phyloP scores from a whole-genome alignment of 331 rosid genomes.

The Pyrus hybrid region DNA sequence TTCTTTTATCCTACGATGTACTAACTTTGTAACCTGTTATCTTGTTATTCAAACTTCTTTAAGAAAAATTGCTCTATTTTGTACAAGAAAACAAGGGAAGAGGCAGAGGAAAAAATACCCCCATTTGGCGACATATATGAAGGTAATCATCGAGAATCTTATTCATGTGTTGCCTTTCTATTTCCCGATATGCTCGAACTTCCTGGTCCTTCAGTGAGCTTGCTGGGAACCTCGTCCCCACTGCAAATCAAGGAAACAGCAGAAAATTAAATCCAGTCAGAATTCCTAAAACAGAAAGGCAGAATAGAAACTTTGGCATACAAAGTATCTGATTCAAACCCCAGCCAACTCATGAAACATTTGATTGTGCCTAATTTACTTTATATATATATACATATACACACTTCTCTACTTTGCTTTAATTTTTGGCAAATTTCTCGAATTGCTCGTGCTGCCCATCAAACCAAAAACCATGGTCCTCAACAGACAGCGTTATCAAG shows the following conservation, averaged over 20 bases:
- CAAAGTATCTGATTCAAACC: not conserved
- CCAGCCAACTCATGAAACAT: not conserved
- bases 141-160: slow-evolving; percentile 45
- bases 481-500: slow-evolving; percentile 1
- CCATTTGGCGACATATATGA: slow-evolving; percentile 38
- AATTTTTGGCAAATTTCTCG: not conserved
- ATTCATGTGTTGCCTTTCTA: slow-evolving; percentile 48
- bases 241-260: slow-evolving; percentile 27
- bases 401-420: not conserved
- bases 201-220: slow-evolving; percentile 32
- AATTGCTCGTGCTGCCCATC: not conserved
- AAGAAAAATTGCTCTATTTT: not conserved
- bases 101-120: slow-evolving; percentile 39
- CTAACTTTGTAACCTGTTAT: not conserved
- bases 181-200: slow-evolving; percentile 48
- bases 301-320: not conserved
- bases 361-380: not conserved
- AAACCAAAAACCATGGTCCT: not conserved
- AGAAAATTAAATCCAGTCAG: not conserved
- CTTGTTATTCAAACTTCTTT: too few relatives aligned
- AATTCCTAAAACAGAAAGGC: not conserved
- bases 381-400: not conserved
- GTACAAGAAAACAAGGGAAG: not conserved
- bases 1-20: not conserved
- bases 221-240: slow-evolving; percentile 68